Evolutionary conservation across 495 filamentous ascomycete species (phyloP).

Genomic region (Astrocystis sublimbata): DNA sequence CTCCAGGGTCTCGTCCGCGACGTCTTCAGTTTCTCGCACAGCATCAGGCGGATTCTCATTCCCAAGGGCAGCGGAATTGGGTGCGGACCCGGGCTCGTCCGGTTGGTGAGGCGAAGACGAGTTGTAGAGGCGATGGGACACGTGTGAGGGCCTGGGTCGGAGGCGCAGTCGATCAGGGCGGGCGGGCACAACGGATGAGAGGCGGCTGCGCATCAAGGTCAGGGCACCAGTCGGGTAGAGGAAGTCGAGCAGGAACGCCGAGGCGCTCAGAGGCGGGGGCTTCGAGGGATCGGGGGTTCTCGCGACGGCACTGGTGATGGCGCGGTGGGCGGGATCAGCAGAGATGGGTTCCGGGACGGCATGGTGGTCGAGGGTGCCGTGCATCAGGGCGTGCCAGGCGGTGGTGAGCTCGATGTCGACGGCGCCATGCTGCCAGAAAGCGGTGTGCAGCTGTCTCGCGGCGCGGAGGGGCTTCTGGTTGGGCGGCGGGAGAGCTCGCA

Average conservation of each 20-base stretch:
- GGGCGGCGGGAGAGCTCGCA: slow-evolving; percentile 63
- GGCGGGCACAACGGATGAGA: slow-evolving; percentile 20
- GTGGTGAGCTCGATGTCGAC: slow-evolving; percentile 56
- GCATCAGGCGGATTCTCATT: neutral
- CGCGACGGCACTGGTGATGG: too few species aligned
- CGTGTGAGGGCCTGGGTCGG: slow-evolving; percentile 11
- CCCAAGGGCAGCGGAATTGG: neutral
- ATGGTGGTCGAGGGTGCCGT: slow-evolving; percentile 28
- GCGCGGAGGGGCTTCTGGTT: slow-evolving; percentile 55
- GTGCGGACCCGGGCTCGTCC: neutral
- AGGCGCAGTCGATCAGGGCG: slow-evolving; percentile 18
- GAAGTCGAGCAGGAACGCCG: slow-evolving; percentile 59
- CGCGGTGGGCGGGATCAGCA: slow-evolving; percentile 16
- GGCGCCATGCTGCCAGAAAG: slow-evolving; percentile 68
- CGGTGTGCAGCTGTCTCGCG: slow-evolving; percentile 60
- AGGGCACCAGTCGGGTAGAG: slow-evolving; percentile 59
- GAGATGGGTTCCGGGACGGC: too few species aligned
- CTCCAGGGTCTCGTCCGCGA: neutral
- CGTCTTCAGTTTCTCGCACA: neutral
- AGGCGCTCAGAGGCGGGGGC: slow-evolving; percentile 37
- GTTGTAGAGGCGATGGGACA: slow-evolving; percentile 27
- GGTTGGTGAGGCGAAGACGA: slow-evolving; percentile 22
- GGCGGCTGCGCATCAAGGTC: slow-evolving; percentile 46
- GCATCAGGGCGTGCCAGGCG: slow-evolving; percentile 46
- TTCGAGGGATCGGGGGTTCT: too few species aligned